Base-by-base conservation (phyloP, 106 monocot genomes). In the Dendrobium officinale region DNA sequence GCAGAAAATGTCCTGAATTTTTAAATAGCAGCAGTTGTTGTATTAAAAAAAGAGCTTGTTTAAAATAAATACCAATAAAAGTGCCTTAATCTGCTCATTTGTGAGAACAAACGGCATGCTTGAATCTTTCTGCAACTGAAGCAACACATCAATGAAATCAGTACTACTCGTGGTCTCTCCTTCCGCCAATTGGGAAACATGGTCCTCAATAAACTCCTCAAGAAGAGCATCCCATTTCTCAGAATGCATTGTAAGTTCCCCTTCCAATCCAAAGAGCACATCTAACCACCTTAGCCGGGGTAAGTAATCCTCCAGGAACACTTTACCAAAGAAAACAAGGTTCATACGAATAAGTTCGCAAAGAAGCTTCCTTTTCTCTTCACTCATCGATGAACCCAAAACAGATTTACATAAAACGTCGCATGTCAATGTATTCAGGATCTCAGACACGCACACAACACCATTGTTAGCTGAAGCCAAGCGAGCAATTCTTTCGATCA, bases 231-330 rank as follows among this genome's bases (percentile, higher is more conserved):
- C 84, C 59, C 78, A 73, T 10, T 42, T 75, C 24, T 41, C 4
- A 1, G 33, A 29, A 42, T 73, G 79, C 77, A 31, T 77, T 4
- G 77, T 20, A 5, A 75, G 16, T 79, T 73, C 61, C 1, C 33
- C 37, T 42, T 43, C 67, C 26, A 27, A 24, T 9, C 90, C 83
- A 5, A 44, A 75, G 20, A 87, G 2, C 54, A 19, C 20, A 40
- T 78, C 86, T 9, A 83, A 4, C 87, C 85, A 90, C 0, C 72
- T 73, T 44, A 90, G 56, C 40, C 41, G 15, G 6, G 85, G 90
- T 58, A 87, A 79, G 47, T 47, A 85, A 43, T 90, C 90, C 9
- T 78, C 90, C 8, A 85, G 51, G 41, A 43, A 61, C 31, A 84
- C 31, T 1, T n/a, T 15, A 0, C 75, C 44, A 27, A 78, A 1